phyloP scores from a whole-genome alignment of 1,284 basidiomycete genomes.

The Microbotryum lychnidis-dioicae region DNA sequence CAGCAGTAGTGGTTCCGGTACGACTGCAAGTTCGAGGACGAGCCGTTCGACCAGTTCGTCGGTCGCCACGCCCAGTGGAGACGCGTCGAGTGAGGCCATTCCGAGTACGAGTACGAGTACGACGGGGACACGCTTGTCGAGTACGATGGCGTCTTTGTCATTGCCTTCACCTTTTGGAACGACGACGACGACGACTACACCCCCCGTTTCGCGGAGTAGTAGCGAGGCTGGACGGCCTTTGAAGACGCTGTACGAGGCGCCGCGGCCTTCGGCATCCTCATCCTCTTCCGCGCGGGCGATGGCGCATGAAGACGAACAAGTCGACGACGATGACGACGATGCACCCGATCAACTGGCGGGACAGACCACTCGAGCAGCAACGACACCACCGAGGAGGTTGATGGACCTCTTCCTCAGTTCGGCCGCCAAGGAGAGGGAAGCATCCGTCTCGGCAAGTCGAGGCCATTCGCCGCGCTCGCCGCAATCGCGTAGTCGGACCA shows the following conservation, averaged over 20 bases:
- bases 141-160: too few relatives aligned
- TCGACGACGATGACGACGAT: background rate
- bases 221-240: background rate
- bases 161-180: too few relatives aligned
- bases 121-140: too few relatives aligned
- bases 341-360: slow-evolving; percentile 1
- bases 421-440: background rate
- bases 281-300: background rate
- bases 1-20: too few relatives aligned
- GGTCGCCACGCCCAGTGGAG: too few relatives aligned
- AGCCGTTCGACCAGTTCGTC: too few relatives aligned
- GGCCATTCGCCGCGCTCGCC: background rate
- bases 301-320: background rate
- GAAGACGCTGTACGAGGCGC: slow-evolving; percentile 9
- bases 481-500: background rate
- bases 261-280: background rate
- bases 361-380: background rate
- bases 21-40: too few relatives aligned
- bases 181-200: too few relatives aligned
- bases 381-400: slow-evolving; percentile 11
- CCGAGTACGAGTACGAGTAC: too few relatives aligned
- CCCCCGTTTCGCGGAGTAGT: too few relatives aligned
- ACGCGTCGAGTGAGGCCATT: too few relatives aligned
- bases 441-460: background rate
- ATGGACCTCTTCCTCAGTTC: slow-evolving; percentile 12